A percentile compares a stretch with the other conserved stretches of the same genome.
These are phyloP conservation scores for Calonectria ilicicola DNA, from an alignment of 2,329 filamentous ascomycete genomes.

Conservation along the genomic window DNA sequence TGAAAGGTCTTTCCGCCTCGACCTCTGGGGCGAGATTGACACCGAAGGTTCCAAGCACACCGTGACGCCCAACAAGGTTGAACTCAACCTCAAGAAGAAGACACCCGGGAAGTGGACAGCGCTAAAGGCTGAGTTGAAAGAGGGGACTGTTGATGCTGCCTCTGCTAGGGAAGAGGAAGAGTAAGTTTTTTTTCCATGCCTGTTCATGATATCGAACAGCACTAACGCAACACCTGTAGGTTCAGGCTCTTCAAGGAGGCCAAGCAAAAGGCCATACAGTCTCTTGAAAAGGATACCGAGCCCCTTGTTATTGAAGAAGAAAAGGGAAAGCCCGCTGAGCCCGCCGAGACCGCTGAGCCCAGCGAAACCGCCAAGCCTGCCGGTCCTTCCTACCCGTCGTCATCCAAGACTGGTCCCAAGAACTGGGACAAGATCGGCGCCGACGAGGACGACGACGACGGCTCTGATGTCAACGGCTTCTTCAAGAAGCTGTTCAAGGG, in stretches of 20 bases:
- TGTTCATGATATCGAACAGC: neutral
- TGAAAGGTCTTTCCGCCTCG: constrained; percentile 70
- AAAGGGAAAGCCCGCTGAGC: constrained; percentile 23
- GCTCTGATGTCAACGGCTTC: constrained; percentile 79
- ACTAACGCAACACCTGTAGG: constrained; percentile 29
- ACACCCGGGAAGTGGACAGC: constrained; percentile 75
- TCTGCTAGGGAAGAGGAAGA: constrained; percentile 23
- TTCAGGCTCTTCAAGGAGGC: constrained; percentile 34
- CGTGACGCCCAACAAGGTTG: constrained; percentile 83
- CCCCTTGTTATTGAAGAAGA: constrained; percentile 12
- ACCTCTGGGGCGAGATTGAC: constrained; percentile 76
- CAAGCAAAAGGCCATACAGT: constrained; percentile 36
- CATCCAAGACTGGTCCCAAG: constrained; percentile 84
- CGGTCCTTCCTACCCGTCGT: constrained; percentile 82
- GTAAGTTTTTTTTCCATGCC: constrained; percentile 29
- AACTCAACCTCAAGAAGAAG: constrained; percentile 79
- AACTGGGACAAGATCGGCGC: constrained; percentile 87
- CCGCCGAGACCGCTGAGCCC: no score
- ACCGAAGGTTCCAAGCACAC: constrained; percentile 68
- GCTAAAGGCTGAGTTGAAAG: constrained; percentile 36
- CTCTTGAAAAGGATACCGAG: constrained; percentile 7
- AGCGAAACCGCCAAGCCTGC: constrained; percentile 17
- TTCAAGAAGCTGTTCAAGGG: constrained; percentile 90
- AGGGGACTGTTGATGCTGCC: neutral
- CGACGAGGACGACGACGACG: constrained; percentile 67